Evolutionary conservation across 179 eudicot species (phyloP).

Genomic region (Silene vulgaris): DNA sequence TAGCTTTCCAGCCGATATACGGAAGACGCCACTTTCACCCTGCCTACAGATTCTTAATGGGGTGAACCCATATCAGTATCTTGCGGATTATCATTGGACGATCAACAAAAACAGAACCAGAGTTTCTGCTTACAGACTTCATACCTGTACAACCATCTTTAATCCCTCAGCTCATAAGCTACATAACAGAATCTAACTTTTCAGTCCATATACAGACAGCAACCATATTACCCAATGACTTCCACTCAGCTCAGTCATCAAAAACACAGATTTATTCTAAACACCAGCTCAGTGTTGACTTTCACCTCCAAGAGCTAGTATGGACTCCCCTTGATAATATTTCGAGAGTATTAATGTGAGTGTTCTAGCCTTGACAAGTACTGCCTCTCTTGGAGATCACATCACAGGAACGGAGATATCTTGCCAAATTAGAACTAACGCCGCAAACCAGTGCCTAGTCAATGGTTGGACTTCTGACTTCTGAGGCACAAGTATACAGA

Average conservation of each 20-base stretch:
- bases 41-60: neutral
- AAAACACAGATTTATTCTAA: neutral
- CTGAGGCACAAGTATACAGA: neutral
- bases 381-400: neutral
- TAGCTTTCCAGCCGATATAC: neutral
- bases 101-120: neutral
- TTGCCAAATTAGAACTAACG: neutral
- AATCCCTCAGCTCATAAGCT: neutral
- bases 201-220: neutral
- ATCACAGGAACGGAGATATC: slow-evolving; percentile 3
- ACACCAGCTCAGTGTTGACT: neutral
- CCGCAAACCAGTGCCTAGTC: neutral
- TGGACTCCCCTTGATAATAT: neutral
- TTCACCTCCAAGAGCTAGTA: neutral
- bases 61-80: neutral
- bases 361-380: neutral
- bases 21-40: neutral
- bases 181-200: neutral
- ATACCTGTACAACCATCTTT: neutral
- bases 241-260: neutral
- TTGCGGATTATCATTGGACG: neutral
- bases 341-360: neutral
- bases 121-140: neutral
- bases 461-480: neutral
- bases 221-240: neutral